Conservation (phyloP, 768 basidiomycete genomes). For the Polyporus arcularius region DNA sequence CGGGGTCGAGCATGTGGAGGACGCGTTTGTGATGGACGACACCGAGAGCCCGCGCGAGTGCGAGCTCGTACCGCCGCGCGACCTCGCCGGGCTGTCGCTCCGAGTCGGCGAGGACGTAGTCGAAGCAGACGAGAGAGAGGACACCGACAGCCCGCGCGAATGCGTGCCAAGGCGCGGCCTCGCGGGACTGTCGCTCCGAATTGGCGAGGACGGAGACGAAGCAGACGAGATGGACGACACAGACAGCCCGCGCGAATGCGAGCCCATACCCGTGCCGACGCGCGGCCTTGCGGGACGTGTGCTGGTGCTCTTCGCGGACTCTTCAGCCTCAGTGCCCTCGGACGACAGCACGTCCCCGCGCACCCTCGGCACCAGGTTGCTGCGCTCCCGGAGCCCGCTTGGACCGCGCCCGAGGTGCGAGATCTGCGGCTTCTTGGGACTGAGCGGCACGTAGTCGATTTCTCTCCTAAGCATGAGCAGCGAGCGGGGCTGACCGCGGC, state of each 20-base stretch:
- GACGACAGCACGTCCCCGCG: slow-evolving; percentile 9
- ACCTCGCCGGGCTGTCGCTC: not conserved
- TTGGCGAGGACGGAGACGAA: slow-evolving; percentile 1
- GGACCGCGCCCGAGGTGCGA: slow-evolving; percentile 35
- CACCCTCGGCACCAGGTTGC: slow-evolving; percentile 12
- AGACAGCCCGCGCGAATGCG: slow-evolving; percentile 12
- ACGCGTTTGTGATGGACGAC: slow-evolving; percentile 9
- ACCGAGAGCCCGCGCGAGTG: slow-evolving; percentile 14
- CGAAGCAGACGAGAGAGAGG: slow-evolving; percentile 11
- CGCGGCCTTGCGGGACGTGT: not conserved
- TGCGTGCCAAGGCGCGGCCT: slow-evolving; percentile 3
- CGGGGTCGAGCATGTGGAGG: slow-evolving; percentile 1
- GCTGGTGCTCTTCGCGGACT: not conserved
- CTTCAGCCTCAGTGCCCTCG: slow-evolving; percentile 18
- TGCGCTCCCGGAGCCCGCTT: slow-evolving; percentile 13
- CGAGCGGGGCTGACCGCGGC: slow-evolving; percentile 42
- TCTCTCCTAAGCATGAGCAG: slow-evolving; percentile 71
- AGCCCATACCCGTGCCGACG: slow-evolving; percentile 1
- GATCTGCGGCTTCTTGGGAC: slow-evolving; percentile 58
- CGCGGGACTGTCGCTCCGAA: not conserved
- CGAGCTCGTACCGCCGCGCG: slow-evolving; percentile 1
- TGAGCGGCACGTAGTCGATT: slow-evolving; percentile 71
- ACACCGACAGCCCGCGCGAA: slow-evolving; percentile 11
- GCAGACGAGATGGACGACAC: slow-evolving; percentile 12
- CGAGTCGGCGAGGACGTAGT: not conserved